Base-by-base conservation (phyloP, 225 moss, liverwort and hornwort species). In the Lunularia cruciata region DNA sequence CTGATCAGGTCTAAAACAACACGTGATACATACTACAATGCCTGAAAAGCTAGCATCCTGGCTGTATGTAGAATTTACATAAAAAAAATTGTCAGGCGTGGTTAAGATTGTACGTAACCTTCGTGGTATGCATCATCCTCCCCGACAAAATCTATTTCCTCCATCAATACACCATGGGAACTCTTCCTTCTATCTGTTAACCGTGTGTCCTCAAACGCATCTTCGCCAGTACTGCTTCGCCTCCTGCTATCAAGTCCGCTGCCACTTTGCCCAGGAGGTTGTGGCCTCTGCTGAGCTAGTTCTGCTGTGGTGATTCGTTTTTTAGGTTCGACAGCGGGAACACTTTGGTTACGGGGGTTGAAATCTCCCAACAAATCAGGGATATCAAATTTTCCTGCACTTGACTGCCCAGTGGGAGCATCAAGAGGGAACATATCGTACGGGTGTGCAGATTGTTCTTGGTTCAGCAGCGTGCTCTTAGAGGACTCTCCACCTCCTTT, bases 361-460 rank as follows among this genome's bases (percentile, higher is more conserved):
- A 67, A 48, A 11, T 19, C 22, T 15, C 70, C 56, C 34, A 60
- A 32, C 1, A 45, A 23, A 11, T 67, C 57, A 48, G 82, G 63
- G 57, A 5, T 25, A 18, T 23, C 56, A 39, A 37, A 37, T 11
- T 52, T 42, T 16, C 40, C 48, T n/a, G 28, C 23, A 32, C 25
- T 47, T 65, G 47, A 57, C 39, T 58, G 47, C n/a, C n/a, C n/a
- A n/a, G n/a, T n/a, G n/a, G 52, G 60, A 14, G 72, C 69, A 63
- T 92, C 83, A 77, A 95, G 46, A 42, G 86, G 80, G 6, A 90
- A 81, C 79, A 88, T 79, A 52, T 95, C 92, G 65, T 92, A 90
- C 39, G 60, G 48, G 31, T 37, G 59, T 19, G 37, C 34, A 68
- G 72, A 83, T 12, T 77, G 38, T 12, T 25, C 62, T 12, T 73